A percentile compares a stretch with the other conserved stretches of the same genome.
These are phyloP conservation scores for Komagataea norvegica DNA, from an alignment of 1,139 yeast species.

Conservation along the genomic window DNA sequence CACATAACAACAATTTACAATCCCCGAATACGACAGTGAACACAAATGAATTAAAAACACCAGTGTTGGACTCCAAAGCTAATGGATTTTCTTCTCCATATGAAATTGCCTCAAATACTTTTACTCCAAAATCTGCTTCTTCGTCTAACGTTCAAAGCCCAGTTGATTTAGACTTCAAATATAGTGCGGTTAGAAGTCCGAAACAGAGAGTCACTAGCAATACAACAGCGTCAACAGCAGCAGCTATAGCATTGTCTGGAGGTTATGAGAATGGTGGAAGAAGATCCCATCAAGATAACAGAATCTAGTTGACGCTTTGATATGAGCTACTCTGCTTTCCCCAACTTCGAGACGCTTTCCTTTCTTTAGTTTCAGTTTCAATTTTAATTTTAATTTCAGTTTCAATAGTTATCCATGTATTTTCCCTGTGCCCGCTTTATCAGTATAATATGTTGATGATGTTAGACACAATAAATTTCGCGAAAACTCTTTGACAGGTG, in stretches of 20 bases:
- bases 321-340: no score
- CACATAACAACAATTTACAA: conserved; percentile 8
- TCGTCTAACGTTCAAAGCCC: conserved; percentile 18
- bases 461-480: no score
- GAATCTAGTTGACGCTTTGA: no score
- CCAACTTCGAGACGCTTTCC: no score
- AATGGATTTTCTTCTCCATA: conserved; percentile 59
- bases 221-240: conserved; percentile 22
- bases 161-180: conserved; percentile 20
- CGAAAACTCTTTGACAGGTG: no score
- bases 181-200: conserved; percentile 20
- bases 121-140: conserved; percentile 38
- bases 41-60: conserved; percentile 21
- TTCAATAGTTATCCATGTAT: no score
- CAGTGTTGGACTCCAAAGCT: conserved; percentile 15
- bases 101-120: conserved; percentile 50
- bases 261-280: not conserved
- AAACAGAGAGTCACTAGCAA: conserved; percentile 17
- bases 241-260: conserved; percentile 4
- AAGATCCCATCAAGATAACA: not conserved
- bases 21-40: conserved; percentile 27
- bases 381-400: no score
- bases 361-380: no score
- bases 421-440: no score
- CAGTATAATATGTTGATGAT: no score